Percentiles rank a stretch among this genome's conserved stretches.
phyloP scores from a whole-genome alignment of 2,329 filamentous ascomycete species.

The Talaromyces rugulosus region DNA sequence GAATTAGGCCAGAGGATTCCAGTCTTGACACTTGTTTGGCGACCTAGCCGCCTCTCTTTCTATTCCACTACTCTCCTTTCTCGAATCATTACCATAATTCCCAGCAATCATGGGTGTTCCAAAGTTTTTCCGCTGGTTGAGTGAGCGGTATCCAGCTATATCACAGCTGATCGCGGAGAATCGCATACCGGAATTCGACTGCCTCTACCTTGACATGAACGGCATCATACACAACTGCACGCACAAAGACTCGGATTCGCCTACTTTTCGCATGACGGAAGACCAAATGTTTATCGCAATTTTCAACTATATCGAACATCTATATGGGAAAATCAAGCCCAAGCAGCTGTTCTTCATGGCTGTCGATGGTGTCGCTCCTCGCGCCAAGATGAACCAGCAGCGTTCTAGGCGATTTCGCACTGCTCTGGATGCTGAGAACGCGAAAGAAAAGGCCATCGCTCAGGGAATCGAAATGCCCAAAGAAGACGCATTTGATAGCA shows the following conservation, averaged over 20 bases:
- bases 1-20: not conserved
- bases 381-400: conserved; percentile 99
- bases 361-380: conserved; percentile 93
- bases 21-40: not conserved
- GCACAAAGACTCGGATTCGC: conserved; percentile 90
- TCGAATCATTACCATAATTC: conserved; percentile 15
- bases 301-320: conserved; percentile 99
- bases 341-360: conserved; percentile 99
- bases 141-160: conserved; percentile 96
- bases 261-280: conserved; percentile 87
- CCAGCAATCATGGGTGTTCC: conserved; percentile 59
- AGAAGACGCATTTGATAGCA: conserved; percentile 95
- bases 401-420: conserved; percentile 92
- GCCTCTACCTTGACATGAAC: conserved; percentile 88
- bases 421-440: conserved; percentile 82
- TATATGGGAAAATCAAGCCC: conserved; percentile 98
- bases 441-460: conserved; percentile 83
- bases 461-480: conserved; percentile 92
- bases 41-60: not conserved
- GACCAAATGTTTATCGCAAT: conserved; percentile 99
- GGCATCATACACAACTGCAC: conserved; percentile 99
- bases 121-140: conserved; percentile 99
- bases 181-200: conserved; percentile 97
- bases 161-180: conserved; percentile 98
- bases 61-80: not conserved